Conservation (phyloP, 305 asterid genomes). For the Solanum hybrid region DNA sequence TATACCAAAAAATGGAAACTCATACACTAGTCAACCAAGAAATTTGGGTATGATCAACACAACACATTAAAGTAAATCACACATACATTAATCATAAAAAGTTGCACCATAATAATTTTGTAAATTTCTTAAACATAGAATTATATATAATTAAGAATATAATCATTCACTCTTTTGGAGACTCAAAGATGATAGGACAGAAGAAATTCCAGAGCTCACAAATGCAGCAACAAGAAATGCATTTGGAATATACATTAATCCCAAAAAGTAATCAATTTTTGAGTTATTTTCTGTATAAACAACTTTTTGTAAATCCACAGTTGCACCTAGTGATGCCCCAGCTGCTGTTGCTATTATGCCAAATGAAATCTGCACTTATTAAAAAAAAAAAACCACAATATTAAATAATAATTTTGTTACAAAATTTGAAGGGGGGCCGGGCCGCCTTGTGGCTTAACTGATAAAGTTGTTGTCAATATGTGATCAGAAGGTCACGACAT, state of each 20-base stretch:
- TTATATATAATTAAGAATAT: neutral
- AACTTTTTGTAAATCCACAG: neutral
- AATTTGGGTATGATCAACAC: neutral
- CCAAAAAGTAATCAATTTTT: slow-evolving; percentile 13
- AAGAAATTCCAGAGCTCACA: slow-evolving; percentile 18
- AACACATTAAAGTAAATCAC: neutral
- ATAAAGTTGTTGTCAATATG: neutral
- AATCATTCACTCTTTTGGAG: neutral
- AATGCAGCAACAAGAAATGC: slow-evolving; percentile 23
- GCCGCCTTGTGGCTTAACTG: neutral
- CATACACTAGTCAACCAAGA: neutral
- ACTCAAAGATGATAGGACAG: slow-evolving; percentile 21
- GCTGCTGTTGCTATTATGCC: slow-evolving; percentile 1
- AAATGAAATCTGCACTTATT: neutral
- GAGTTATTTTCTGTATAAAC: neutral
- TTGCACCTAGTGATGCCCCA: slow-evolving; percentile 9
- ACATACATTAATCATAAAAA: neutral
- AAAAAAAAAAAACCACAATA: neutral
- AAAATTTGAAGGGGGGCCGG: neutral
- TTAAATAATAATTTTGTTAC: neutral
- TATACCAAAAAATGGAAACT: neutral
- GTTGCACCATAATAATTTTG: neutral
- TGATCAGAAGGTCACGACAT: neutral
- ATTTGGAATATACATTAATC: slow-evolving; percentile 16
- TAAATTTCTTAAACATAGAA: neutral